Evolutionary conservation across 805 yeast genomes (phyloP).

Genomic region (Huiozyma sinensis): DNA sequence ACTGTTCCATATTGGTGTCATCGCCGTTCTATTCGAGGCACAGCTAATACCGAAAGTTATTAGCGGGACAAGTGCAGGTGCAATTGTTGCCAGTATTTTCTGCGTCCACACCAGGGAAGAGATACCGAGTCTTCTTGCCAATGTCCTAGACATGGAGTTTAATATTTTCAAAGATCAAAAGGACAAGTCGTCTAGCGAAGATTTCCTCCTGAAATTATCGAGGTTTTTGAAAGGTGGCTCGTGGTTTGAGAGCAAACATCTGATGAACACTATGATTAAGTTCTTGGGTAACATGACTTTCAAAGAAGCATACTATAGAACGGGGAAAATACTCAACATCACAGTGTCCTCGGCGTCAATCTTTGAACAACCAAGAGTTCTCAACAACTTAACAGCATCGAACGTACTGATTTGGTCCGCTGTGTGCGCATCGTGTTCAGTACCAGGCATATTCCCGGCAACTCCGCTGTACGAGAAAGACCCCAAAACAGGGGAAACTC

Average conservation of each 20-base stretch:
- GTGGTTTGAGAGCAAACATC: slow-evolving; percentile 68
- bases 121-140: slow-evolving; percentile 41
- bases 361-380: slow-evolving; percentile 80
- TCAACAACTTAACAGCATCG: slow-evolving; percentile 73
- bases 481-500: slow-evolving; percentile 55
- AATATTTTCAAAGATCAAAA: slow-evolving; percentile 50
- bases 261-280: slow-evolving; percentile 62
- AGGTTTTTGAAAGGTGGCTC: slow-evolving; percentile 75
- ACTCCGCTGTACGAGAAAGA: slow-evolving; percentile 78
- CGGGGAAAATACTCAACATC: slow-evolving; percentile 85
- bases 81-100: slow-evolving; percentile 81
- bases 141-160: slow-evolving; percentile 35
- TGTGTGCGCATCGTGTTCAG: slow-evolving; percentile 86
- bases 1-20: slow-evolving; percentile 82
- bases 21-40: slow-evolving; percentile 64
- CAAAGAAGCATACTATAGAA: slow-evolving; percentile 87
- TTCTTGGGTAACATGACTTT: slow-evolving; percentile 86
- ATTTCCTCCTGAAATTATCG: slow-evolving; percentile 41
- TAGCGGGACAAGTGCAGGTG: slow-evolving; percentile 94
- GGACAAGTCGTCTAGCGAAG: slow-evolving; percentile 39
- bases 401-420: slow-evolving; percentile 80
- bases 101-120: slow-evolving; percentile 76
- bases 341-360: slow-evolving; percentile 88
- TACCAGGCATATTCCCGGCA: slow-evolving; percentile 86
- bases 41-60: slow-evolving; percentile 75